Base-by-base conservation (phyloP, 495 filamentous ascomycete genomes). In the Haplographium delicatum region DNA sequence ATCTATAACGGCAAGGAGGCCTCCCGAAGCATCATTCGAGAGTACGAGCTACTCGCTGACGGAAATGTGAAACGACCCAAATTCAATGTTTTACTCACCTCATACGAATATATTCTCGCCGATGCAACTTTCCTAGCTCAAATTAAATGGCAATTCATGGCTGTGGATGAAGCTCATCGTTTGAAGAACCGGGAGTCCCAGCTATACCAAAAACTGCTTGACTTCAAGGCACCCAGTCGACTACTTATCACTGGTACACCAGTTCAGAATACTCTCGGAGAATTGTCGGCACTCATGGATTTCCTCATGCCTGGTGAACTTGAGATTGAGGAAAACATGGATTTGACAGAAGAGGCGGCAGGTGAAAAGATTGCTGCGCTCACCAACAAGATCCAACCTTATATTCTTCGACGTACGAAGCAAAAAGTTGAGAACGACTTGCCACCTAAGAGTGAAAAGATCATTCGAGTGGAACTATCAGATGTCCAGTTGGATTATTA, bases 401-500 rank as follows among this genome's bases (percentile, higher is more conserved):
- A 84, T 61, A 96, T 99, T 74, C 72, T 99, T 33, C 86, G 93
- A n/a, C 86, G 93, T 15, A 96, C 93, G 7, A 99, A 99, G 67
- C 87, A 93, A 54, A 95, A 88, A 34, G 93, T 99, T 8, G 93
- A 96, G 63, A 93, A 88, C 24, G 93, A 96, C 50, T 72, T 99
- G 24, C 93, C 93, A 4, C 88, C 90, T 0, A 99, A 99, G 72
- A 93, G 85, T 0, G 93, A 99, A 62, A 97, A 96, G 71, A 99
- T 97, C 56, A 95, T 99, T 61, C 88, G 93, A 37, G 91, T 97
- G 11, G 93, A 95, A 62, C 76, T 97, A 15, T 91, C 93, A 0
- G 93, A 99, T 68, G 80, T 96, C 19, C 93, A 99, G 58, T 74
- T 96, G 1, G 91, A 97, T 46, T 96, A 96, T 62, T 99, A 99